These are phyloP conservation scores for Hymenoscyphus scutula DNA, from an alignment of 2,329 filamentous ascomycete species.

Conservation along the genomic window DNA sequence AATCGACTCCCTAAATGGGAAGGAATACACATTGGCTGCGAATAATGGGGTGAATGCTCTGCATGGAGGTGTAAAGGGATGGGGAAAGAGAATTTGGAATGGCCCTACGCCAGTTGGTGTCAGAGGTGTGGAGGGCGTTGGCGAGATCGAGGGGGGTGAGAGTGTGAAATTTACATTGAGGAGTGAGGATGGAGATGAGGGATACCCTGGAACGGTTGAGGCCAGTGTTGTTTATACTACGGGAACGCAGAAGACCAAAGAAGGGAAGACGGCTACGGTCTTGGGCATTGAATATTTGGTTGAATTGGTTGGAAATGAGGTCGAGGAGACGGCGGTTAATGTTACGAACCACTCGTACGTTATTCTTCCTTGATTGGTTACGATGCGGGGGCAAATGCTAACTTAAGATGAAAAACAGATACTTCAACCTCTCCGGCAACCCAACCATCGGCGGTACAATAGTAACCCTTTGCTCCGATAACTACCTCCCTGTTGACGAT, in stretches of 20 bases:
- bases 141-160: constrained; percentile 61
- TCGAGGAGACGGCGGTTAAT: constrained; percentile 87
- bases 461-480: constrained; percentile 54
- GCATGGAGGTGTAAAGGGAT: constrained; percentile 71
- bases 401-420: constrained; percentile 40
- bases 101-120: constrained; percentile 64
- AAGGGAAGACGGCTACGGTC: constrained; percentile 63
- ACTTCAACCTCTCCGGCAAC: constrained; percentile 61
- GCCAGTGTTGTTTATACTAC: constrained; percentile 75
- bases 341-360: constrained; percentile 91
- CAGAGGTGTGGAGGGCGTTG: constrained; percentile 49
- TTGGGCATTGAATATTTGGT: constrained; percentile 89
- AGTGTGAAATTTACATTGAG: constrained; percentile 62
- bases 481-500: constrained; percentile 72
- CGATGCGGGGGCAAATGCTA: background rate
- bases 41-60: constrained; percentile 79
- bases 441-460: constrained; percentile 61
- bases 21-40: constrained; percentile 64
- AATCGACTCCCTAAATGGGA: constrained; percentile 70
- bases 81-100: constrained; percentile 76
- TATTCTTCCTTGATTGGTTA: no score
- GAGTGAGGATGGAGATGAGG: constrained; percentile 81
- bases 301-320: constrained; percentile 62
- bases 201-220: constrained; percentile 83
- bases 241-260: constrained; percentile 59